phyloP scores from a whole-genome alignment of 495 filamentous ascomycete species.

The Penicillium salamii region DNA sequence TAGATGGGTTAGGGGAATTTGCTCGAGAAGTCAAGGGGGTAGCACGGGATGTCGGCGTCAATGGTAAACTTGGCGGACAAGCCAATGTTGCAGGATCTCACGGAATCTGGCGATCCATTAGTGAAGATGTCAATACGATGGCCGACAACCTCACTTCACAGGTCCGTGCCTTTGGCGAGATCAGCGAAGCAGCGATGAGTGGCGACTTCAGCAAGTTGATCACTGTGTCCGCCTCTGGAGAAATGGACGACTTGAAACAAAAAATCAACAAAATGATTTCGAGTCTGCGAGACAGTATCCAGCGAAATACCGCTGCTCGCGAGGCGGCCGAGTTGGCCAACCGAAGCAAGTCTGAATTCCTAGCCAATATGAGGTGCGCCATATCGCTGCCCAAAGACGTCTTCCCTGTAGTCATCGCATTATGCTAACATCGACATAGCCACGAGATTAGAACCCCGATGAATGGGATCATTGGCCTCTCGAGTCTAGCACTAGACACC shows the following conservation, averaged over 20 bases:
- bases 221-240: slow-evolving; percentile 86
- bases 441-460: slow-evolving; percentile 82
- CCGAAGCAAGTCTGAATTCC: slow-evolving; percentile 60
- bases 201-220: slow-evolving; percentile 87
- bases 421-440: slow-evolving; percentile 41
- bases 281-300: slow-evolving; percentile 65
- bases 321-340: slow-evolving; percentile 56
- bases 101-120: slow-evolving; percentile 93
- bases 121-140: slow-evolving; percentile 77
- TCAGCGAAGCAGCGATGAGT: slow-evolving; percentile 87
- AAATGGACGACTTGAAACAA: slow-evolving; percentile 93
- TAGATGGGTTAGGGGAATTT: slow-evolving; percentile 84
- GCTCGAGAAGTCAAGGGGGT: slow-evolving; percentile 94
- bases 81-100: slow-evolving; percentile 87
- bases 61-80: slow-evolving; percentile 85
- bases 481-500: slow-evolving; percentile 66
- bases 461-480: slow-evolving; percentile 72
- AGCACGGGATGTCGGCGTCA: slow-evolving; percentile 88
- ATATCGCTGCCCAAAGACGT: slow-evolving; percentile 59
- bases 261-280: slow-evolving; percentile 97
- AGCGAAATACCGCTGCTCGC: slow-evolving; percentile 37
- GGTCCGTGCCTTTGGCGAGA: slow-evolving; percentile 85
- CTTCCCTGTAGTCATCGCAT: slow-evolving; percentile 46
- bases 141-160: slow-evolving; percentile 88
- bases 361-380: slow-evolving; percentile 79